Conservation (phyloP, 192 early-diverging fungal genomes). For the Rhizoclosmatium sp. region DNA sequence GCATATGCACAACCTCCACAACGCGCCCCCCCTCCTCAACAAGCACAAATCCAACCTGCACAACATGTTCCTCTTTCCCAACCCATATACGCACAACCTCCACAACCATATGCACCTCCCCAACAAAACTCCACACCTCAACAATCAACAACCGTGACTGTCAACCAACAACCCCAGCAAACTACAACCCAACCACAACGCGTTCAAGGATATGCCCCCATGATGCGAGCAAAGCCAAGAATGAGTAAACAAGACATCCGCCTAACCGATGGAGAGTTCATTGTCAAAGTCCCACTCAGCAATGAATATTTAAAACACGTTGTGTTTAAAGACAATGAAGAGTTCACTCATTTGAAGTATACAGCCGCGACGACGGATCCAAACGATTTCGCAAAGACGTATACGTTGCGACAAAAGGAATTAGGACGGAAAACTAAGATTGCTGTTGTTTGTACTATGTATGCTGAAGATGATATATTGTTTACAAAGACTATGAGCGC, state of each 20-base stretch:
- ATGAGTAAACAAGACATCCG: conserved; percentile 39
- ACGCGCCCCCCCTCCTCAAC: no score
- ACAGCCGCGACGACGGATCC: conserved; percentile 77
- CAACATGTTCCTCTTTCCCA: no score
- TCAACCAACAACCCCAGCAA: neutral
- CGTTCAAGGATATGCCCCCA: conserved; percentile 5
- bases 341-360: conserved; percentile 79
- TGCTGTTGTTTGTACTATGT: conserved; percentile 58
- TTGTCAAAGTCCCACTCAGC: conserved; percentile 52
- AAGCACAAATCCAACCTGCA: no score
- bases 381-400: conserved; percentile 66
- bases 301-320: conserved; percentile 55
- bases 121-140: neutral
- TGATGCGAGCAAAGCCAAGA: neutral
- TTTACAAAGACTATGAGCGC: conserved; percentile 72
- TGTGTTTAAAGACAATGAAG: conserved; percentile 55
- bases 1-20: no score
- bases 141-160: neutral
- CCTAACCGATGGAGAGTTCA: conserved; percentile 41
- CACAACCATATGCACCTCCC: no score
- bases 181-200: neutral
- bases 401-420: conserved; percentile 64
- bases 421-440: conserved; percentile 68
- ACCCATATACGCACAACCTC: no score
- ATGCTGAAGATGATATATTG: conserved; percentile 67